Evolutionary conservation across 257 asterid genomes (phyloP).

Genomic region (Nicotiana tabacum): DNA sequence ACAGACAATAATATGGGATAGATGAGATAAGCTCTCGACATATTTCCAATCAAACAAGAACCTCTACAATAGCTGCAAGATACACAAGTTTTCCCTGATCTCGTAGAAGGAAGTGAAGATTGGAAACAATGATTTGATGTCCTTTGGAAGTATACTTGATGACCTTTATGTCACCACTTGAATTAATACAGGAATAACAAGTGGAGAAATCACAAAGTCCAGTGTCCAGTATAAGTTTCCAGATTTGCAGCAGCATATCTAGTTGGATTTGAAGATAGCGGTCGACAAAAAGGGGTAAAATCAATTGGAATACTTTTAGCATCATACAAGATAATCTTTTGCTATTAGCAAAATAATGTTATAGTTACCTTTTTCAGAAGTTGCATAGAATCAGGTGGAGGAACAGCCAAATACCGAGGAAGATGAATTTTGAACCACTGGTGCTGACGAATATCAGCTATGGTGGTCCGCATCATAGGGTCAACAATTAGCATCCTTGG

Average conservation of each 20-base stretch:
- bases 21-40: background rate
- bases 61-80: background rate
- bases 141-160: background rate
- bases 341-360: background rate
- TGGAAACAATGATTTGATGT: background rate
- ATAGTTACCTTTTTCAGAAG: constrained; percentile 54
- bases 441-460: constrained; percentile 76
- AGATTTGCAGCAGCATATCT: background rate
- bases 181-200: background rate
- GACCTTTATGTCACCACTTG: background rate
- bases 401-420: constrained; percentile 88
- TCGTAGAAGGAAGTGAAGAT: background rate
- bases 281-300: background rate
- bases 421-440: constrained; percentile 75
- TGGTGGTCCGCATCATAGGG: constrained; percentile 81
- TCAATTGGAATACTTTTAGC: background rate
- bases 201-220: background rate
- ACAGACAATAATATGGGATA: background rate
- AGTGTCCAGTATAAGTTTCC: background rate
- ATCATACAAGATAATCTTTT: background rate
- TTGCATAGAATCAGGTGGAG: constrained; percentile 71
- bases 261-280: background rate
- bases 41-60: background rate
- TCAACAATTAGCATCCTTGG: constrained; percentile 85
- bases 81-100: background rate